A percentile compares a stretch with the other conserved stretches of the same genome.
Conservation (phyloP, 176 grass and related monocot genomes). For the Typha latifolia region DNA sequence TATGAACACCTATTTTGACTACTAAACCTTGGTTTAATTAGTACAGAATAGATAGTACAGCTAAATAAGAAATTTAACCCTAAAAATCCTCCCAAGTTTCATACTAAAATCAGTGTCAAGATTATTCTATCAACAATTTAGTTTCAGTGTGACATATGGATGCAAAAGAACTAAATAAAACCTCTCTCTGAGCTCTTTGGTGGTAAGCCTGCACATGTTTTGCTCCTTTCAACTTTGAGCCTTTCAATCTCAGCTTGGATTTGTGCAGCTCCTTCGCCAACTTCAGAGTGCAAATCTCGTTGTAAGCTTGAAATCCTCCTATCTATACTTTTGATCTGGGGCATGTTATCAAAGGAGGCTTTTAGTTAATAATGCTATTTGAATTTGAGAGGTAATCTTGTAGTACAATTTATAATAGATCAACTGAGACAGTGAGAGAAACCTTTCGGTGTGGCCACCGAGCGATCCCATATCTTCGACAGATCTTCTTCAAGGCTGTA, state of each 20-base stretch:
- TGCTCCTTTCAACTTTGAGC: slow-evolving; percentile 1
- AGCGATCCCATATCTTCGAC: slow-evolving; percentile 19
- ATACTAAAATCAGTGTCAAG: too few species aligned
- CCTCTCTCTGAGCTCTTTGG: not conserved
- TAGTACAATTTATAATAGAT: too few species aligned
- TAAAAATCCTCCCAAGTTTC: too few species aligned
- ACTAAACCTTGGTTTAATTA: too few species aligned
- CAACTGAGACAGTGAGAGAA: not conserved
- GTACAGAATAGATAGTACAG: too few species aligned
- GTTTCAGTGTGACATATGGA: too few species aligned
- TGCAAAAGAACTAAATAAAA: not conserved
- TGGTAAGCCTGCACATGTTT: slow-evolving; percentile 8
- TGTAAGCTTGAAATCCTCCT: slow-evolving; percentile 9
- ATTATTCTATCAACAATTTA: too few species aligned
- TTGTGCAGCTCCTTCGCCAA: not conserved
- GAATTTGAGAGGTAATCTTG: too few species aligned
- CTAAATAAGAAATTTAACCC: too few species aligned
- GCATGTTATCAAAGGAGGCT: not conserved
- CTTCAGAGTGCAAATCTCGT: not conserved
- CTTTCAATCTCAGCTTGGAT: slow-evolving; percentile 3
- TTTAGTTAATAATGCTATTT: not conserved
- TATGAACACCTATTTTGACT: too few species aligned
- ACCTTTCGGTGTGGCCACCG: slow-evolving; percentile 43
- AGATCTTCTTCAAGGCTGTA: slow-evolving; percentile 42
- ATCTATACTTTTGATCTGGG: slow-evolving; percentile 22